Evolutionary conservation across 192 early-diverging fungal genomes (phyloP), one percentile per base, ranked within the genome.

Genomic region (Entomortierella parvispora): DNA sequence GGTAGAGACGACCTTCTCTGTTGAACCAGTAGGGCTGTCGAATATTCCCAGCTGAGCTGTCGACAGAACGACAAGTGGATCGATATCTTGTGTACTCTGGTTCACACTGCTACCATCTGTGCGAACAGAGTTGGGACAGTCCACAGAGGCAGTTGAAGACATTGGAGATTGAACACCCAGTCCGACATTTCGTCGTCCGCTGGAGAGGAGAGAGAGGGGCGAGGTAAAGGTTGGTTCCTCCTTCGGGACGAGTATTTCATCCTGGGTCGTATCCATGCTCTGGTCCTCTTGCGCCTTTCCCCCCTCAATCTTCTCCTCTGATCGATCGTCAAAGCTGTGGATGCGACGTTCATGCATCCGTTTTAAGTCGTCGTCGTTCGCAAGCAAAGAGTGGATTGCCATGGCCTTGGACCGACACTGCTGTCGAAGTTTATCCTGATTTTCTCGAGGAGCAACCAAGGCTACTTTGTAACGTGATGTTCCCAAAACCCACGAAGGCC

Each of bases 341-440:
- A 65, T 64, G 4, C 60, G 62, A 17, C 60, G 52, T 1, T 29
- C n/a, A 23, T 77, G 74, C 59, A 64, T 59, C 47, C 45, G 55
- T 53, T 58, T 9, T 25, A 64, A 68, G 22, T 77, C 74, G 12
- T 77, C 74, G 34, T 77, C 74, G 32, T 61, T 64, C 0, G 65
- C 74, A 20, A 77, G 32, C 29, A 77, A 53, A 14, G 74, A 77
- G 7, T 77, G 74, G 11, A 77, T 77, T 0, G 74, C 74, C 74
- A 77, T 77, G 15, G 68, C 49, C 31, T 77, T 77, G 28, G 74
- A 77, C 1, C 74, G 74, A 32, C 74, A 77, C 32, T 77, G 45
- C 20, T 77, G 74, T 2, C 74, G 65, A 14, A 77, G 58, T 26
- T 51, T 58, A 18, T 77, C 74, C 0, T 77, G 74, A 0, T 31